Evolutionary conservation across 179 eudicot species (phyloP), one percentile per base, ranked within the genome.

Genomic region (Spergularia azorica): DNA sequence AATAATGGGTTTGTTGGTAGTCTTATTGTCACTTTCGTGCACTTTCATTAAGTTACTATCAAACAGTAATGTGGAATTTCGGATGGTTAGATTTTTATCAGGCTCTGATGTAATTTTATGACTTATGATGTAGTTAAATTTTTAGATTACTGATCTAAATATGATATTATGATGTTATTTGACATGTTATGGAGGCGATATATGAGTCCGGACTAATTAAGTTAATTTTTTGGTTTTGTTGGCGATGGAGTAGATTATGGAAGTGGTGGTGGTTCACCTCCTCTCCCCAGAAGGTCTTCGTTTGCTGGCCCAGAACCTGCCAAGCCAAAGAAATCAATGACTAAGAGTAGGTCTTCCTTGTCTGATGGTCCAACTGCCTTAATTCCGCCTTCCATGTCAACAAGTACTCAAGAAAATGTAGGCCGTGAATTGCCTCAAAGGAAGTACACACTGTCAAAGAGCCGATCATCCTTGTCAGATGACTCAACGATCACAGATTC

Each of bases 291-390:
- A 75, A 81, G 87, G 73, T 81, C 76, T 55, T 65, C 81, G 18
- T 75, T 75, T 69, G 84, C 72, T 48, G 76, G 70, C 51, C 43
- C 76, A 61, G 87, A 78, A 72, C 73, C 89, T 64, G 84, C 87
- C 38, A 79, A 89, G 71, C 78, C 80, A 11, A 89, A 83, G 87
- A 87, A 86, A 84, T 76, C 76, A n/a, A 57, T 78, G 68, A 65
- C 76, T 48, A 81, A 77, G 76, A 86, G 83, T 62, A 80, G 84
- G 79, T 80, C 85, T 60, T 72, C 87, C 17, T 63, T 84, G 76
- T 87, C 90, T 48, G 83, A 80, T 74, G 77, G 52, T 15, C 76
- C 77, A 26, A 2, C 51, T 63, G 51, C 75, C 5, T 61, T 65
- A 2, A 18, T 55, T 59, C 71, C 82, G 18, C 78, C 78, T 26